Evolutionary conservation across 805 yeast genomes (phyloP), one percentile per base, ranked within the genome.

Genomic region (Wickerhamomyces xylosicus): DNA sequence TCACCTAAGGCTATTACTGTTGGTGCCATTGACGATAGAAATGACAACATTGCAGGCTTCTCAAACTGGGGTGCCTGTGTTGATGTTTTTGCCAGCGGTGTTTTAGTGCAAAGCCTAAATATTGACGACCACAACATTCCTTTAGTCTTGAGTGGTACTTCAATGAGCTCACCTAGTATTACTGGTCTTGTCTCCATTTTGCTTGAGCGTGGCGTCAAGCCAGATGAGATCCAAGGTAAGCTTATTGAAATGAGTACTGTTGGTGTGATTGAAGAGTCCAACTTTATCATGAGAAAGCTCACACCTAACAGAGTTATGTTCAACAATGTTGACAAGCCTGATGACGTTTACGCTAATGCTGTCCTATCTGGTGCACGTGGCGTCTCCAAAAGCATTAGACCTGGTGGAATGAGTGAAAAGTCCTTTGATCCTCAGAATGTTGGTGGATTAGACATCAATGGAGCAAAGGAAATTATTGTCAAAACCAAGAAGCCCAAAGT

Each of bases 31-130:
- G 90, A 86, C 52, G 95, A 85, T 53, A 54, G 69, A 16, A 68
- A 67, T 5, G 95, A 85, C 49, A 49, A 66, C 3, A 65, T 87
- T 28, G 94, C 97, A 0, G 53, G 70, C 11, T 89, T 90, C 50
- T 74, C 92, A n/a, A 89, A 90, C 54, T 85, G 89, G 87, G 97
- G 97, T 0, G 64, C 67, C n/a, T 90, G 97, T 58, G 94, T 89
- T 7, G 86, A 85, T 52, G 66, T 85, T 1, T 81, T 84, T 59
- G 86, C 96, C 0, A 74, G 90, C 36, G 97, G 97, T 0, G 79
- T 78, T 0, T 62, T 64, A 14, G 79, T 86, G 3, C 62, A 66
- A 20, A 79, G 89, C 39, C 64, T 80, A 13, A 65, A 73, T 10
- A 63, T 62, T 31, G 47, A 29, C 1, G 34, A 51, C 3, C 37